phyloP scores from a whole-genome alignment of 2,329 filamentous ascomycete genomes.

The Colletotrichum lindemuthianum region DNA sequence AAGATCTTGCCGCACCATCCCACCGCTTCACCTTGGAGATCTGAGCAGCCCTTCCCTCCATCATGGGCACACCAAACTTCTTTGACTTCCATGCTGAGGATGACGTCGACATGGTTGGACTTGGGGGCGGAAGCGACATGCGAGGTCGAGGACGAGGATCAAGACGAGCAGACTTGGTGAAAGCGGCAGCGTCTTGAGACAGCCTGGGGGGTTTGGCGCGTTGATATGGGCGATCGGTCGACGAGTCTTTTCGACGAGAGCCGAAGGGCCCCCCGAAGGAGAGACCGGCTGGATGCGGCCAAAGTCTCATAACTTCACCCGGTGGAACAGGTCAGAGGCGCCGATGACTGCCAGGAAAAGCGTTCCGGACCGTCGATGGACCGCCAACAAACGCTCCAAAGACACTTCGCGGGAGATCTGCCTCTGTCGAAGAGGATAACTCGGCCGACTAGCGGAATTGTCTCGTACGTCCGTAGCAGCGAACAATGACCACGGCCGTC shows the following conservation, averaged over 20 bases:
- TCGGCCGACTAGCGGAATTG: slow-evolving; percentile 4
- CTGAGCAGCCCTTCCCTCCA: slow-evolving; percentile 41
- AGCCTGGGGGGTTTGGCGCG: slow-evolving; percentile 13
- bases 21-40: slow-evolving; percentile 56
- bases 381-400: not conserved
- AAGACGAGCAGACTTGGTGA: slow-evolving; percentile 15
- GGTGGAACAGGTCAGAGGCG: slow-evolving; percentile 10
- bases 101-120: slow-evolving; percentile 20
- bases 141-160: slow-evolving; percentile 39
- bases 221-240: slow-evolving; percentile 27
- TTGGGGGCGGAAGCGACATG: slow-evolving; percentile 35
- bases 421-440: slow-evolving; percentile 16
- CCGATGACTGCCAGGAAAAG: slow-evolving; percentile 21
- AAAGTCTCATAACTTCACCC: slow-evolving; percentile 2
- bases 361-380: slow-evolving; percentile 19
- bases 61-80: slow-evolving; percentile 43
- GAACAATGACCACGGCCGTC: slow-evolving; percentile 24
- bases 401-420: slow-evolving; percentile 7
- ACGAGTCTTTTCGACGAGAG: slow-evolving; percentile 7
- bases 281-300: slow-evolving; percentile 20
- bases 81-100: slow-evolving; percentile 47
- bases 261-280: not conserved
- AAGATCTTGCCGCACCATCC: slow-evolving; percentile 59
- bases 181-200: slow-evolving; percentile 2
- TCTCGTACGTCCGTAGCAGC: slow-evolving; percentile 21